phyloP scores from a whole-genome alignment of 192 early-diverging fungal genomes.

The Podila clonocystis region DNA sequence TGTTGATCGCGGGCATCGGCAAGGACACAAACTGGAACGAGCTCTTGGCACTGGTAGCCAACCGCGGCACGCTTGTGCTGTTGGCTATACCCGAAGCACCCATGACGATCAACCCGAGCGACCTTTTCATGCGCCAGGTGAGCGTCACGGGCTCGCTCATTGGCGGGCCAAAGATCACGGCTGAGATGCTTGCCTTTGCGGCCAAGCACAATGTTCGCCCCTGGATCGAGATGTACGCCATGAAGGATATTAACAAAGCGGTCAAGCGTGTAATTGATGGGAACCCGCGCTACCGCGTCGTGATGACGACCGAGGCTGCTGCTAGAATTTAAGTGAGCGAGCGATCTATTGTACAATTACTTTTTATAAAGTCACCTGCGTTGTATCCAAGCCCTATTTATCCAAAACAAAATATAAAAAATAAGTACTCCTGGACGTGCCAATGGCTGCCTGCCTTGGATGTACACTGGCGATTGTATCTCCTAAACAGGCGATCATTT shows the following conservation, averaged over 20 bases:
- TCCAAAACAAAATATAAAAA: no score
- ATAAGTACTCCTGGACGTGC: no score
- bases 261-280: constrained; percentile 66
- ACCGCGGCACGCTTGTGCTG: constrained; percentile 70
- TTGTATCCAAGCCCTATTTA: no score
- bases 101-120: constrained; percentile 53
- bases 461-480: no score
- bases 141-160: constrained; percentile 73
- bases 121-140: constrained; percentile 60
- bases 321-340: no score
- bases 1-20: constrained; percentile 44
- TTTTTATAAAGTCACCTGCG: no score
- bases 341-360: no score
- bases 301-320: constrained; percentile 68
- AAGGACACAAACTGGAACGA: constrained; percentile 56
- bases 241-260: constrained; percentile 70
- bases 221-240: constrained; percentile 69
- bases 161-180: constrained; percentile 65
- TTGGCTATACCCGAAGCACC: constrained; percentile 72
- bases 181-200: constrained; percentile 76
- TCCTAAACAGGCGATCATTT: no score
- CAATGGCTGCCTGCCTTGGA: no score
- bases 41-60: constrained; percentile 59
- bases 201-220: constrained; percentile 70
- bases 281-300: constrained; percentile 74